Evolutionary conservation across 805 yeast species (phyloP).

Genomic region (Deakozyma indianensis): DNA sequence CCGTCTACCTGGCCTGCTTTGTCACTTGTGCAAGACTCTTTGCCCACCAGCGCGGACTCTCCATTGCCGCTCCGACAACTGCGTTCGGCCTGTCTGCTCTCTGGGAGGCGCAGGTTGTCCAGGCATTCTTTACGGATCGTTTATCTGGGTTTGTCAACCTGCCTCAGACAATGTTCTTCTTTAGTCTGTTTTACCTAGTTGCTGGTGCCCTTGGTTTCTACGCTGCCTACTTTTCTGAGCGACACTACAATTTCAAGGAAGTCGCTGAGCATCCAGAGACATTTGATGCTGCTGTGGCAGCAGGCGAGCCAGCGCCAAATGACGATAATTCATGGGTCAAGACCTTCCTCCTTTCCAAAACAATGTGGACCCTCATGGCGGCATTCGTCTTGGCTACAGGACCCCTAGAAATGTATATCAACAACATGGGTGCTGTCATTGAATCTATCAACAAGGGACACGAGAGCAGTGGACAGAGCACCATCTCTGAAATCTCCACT

Average conservation of each 20-base stretch:
- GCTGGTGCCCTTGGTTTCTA: constrained; percentile 9
- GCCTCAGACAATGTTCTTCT: constrained; percentile 8
- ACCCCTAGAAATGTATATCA: constrained; percentile 71
- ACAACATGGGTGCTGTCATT: constrained; percentile 69
- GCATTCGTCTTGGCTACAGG: constrained; percentile 62
- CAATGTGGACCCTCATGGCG: constrained; percentile 48
- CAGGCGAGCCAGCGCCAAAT: constrained; percentile 3
- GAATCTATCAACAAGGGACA: constrained; percentile 21
- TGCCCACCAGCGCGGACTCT: constrained; percentile 60
- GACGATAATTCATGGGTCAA: constrained; percentile 16
- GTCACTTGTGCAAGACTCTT: constrained; percentile 77
- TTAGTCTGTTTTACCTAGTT: constrained; percentile 9
- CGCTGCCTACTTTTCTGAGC: constrained; percentile 5
- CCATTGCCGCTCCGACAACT: constrained; percentile 80
- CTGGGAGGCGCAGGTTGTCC: constrained; percentile 48
- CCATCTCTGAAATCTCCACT: constrained; percentile 12
- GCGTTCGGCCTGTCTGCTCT: constrained; percentile 76
- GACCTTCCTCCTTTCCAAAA: constrained; percentile 32
- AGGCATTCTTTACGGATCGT: constrained; percentile 22
- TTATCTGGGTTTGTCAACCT: constrained; percentile 9
- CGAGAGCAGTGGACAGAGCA: background rate
- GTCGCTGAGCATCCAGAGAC: background rate
- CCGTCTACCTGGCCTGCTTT: constrained; percentile 22
- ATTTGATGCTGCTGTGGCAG: constrained; percentile 4
- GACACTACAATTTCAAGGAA: background rate